These are phyloP conservation scores for Hypoxylon lenormandii DNA, from an alignment of 495 filamentous ascomycete species.

Conservation along the genomic window DNA sequence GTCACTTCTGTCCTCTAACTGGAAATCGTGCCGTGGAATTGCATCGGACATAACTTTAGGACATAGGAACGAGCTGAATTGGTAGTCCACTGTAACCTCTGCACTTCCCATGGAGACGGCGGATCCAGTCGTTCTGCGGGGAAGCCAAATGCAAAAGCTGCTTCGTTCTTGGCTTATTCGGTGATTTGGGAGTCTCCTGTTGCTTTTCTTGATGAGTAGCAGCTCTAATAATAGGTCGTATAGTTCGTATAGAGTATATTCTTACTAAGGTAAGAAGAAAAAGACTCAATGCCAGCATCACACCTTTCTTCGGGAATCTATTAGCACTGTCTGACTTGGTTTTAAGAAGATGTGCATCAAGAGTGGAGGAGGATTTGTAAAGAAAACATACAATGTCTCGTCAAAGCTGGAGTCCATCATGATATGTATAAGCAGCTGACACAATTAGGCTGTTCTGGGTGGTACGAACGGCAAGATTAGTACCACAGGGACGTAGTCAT, in stretches of 20 bases:
- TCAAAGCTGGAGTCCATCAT: slow-evolving; percentile 54
- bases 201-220: neutral
- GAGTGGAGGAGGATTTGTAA: slow-evolving; percentile 59
- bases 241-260: neutral
- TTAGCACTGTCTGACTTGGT: slow-evolving; percentile 58
- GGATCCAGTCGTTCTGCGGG: neutral
- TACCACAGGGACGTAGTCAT: slow-evolving; percentile 34
- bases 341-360: slow-evolving; percentile 50
- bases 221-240: neutral
- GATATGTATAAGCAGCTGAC: no score
- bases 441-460: no score
- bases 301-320: slow-evolving; percentile 57
- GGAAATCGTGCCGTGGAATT: neutral
- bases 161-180: neutral
- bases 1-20: slow-evolving; percentile 11
- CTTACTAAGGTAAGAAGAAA: neutral
- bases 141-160: neutral
- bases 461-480: no score
- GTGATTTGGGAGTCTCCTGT: neutral
- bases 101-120: neutral
- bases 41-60: neutral
- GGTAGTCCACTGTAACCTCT: neutral
- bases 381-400: slow-evolving; percentile 54
- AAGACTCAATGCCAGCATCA: no score
- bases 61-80: neutral